Percentiles rank a stretch among this genome's conserved stretches.
phyloP scores from a whole-genome alignment of 2,329 filamentous ascomycete species.

The Coleophoma crateriformis region DNA sequence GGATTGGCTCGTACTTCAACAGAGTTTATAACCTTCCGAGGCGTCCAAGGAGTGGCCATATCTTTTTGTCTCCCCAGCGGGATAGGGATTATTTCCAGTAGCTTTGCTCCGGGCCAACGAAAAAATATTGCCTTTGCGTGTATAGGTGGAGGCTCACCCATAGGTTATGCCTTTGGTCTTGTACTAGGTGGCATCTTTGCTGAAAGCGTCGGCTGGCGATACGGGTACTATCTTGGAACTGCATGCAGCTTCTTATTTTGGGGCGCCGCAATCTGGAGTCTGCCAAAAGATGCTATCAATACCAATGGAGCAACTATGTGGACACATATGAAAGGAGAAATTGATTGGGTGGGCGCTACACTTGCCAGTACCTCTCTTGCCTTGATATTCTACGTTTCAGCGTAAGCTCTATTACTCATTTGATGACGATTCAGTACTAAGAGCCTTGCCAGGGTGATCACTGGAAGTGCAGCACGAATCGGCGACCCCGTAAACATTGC shows the following conservation, averaged over 20 bases:
- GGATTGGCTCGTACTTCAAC: slow-evolving; percentile 29
- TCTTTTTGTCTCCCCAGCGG: slow-evolving; percentile 41
- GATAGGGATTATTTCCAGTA: slow-evolving; percentile 39
- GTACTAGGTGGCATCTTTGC: slow-evolving; percentile 42
- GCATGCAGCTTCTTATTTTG: slow-evolving; percentile 5
- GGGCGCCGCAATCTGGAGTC: too few species aligned
- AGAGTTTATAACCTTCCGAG: slow-evolving; percentile 39
- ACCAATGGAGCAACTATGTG: neutral
- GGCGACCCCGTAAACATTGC: slow-evolving; percentile 16
- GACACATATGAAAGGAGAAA: neutral
- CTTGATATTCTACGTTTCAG: neutral
- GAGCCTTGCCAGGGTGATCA: neutral
- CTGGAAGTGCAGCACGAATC: slow-evolving; percentile 2
- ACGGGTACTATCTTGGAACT: slow-evolving; percentile 40
- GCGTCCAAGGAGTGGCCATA: slow-evolving; percentile 35
- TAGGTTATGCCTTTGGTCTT: slow-evolving; percentile 45
- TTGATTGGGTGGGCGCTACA: neutral
- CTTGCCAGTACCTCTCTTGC: neutral
- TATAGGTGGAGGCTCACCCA: slow-evolving; percentile 40
- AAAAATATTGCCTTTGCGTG: slow-evolving; percentile 45
- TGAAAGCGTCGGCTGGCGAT: slow-evolving; percentile 43
- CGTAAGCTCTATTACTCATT: neutral
- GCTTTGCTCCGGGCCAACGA: slow-evolving; percentile 36
- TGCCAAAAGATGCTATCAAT: neutral
- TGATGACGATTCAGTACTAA: too few species aligned